Percentiles rank a stretch among this genome's conserved stretches.
Conservation (phyloP, 169 alveolate species). For the Cryptosporidium meleagridis region DNA sequence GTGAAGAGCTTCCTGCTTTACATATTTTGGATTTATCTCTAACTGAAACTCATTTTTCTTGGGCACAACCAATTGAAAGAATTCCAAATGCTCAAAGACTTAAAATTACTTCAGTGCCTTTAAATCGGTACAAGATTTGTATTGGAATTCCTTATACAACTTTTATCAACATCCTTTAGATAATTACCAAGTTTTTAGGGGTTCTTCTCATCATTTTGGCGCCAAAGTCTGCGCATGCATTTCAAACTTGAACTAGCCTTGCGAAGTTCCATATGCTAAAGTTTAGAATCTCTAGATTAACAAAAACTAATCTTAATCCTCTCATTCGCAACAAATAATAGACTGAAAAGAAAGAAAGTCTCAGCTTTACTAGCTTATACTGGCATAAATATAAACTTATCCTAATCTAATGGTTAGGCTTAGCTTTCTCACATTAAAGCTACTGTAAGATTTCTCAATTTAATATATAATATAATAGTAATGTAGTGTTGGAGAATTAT, state of each 20-base stretch:
- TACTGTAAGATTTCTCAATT: neutral
- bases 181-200: neutral
- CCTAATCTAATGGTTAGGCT: neutral
- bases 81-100: constrained; percentile 8
- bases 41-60: neutral
- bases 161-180: neutral
- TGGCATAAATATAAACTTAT: too few relatives aligned
- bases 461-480: too few relatives aligned
- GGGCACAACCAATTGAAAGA: constrained; percentile 55
- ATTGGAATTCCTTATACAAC: constrained; percentile 25
- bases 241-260: too few relatives aligned
- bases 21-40: constrained; percentile 18
- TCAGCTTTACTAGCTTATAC: too few relatives aligned
- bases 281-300: neutral
- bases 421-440: neutral
- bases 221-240: neutral
- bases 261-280: too few relatives aligned
- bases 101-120: constrained; percentile 26
- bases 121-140: neutral
- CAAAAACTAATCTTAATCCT: too few relatives aligned
- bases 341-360: too few relatives aligned
- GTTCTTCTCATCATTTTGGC: neutral
- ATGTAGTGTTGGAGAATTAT: neutral
- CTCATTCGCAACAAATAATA: too few relatives aligned
- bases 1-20: neutral